These are phyloP conservation scores for Cutaneotrichosporon mucoides DNA, from an alignment of 1,284 basidiomycete genomes.

Conservation along the genomic window DNA sequence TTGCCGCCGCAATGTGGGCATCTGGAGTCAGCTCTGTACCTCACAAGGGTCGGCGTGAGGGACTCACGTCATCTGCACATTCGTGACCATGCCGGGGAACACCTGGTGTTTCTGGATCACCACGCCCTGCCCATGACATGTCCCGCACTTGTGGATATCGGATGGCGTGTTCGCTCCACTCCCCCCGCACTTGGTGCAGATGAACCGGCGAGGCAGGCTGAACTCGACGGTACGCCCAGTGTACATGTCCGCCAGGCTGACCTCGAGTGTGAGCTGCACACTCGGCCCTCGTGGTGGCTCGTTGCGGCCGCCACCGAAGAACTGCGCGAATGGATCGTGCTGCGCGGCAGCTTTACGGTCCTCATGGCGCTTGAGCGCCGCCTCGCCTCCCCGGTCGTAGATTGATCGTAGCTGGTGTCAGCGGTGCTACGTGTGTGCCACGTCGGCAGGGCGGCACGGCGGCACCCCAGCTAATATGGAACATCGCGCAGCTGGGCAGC, in stretches of 20 bases:
- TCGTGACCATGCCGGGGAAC: constrained; percentile 85
- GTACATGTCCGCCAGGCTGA: constrained; percentile 81
- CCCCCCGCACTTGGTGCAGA: constrained; percentile 90
- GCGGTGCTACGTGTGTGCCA: not conserved
- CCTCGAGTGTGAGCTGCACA: constrained; percentile 79
- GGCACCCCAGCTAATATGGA: too few species aligned
- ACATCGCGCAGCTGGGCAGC: too few species aligned
- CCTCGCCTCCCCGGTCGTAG: constrained; percentile 89
- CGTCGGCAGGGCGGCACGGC: too few species aligned
- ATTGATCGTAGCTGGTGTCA: constrained; percentile 71
- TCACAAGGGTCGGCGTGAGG: not conserved
- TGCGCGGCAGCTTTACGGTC: constrained; percentile 67
- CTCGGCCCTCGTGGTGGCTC: constrained; percentile 70
- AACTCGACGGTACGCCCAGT: constrained; percentile 82
- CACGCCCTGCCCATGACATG: constrained; percentile 78
- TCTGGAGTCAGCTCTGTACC: constrained; percentile 51
- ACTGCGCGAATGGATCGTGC: constrained; percentile 87
- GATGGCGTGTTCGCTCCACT: constrained; percentile 79
- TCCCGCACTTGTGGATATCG: constrained; percentile 75
- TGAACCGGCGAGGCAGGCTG: constrained; percentile 77
- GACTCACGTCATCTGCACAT: constrained; percentile 49
- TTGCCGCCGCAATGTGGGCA: constrained; percentile 74
- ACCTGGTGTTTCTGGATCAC: constrained; percentile 85
- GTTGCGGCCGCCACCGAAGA: constrained; percentile 75
- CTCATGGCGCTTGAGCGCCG: constrained; percentile 76